Evolutionary conservation across 345 rosid genomes (phyloP).

Genomic region (Corymbia maculata): DNA sequence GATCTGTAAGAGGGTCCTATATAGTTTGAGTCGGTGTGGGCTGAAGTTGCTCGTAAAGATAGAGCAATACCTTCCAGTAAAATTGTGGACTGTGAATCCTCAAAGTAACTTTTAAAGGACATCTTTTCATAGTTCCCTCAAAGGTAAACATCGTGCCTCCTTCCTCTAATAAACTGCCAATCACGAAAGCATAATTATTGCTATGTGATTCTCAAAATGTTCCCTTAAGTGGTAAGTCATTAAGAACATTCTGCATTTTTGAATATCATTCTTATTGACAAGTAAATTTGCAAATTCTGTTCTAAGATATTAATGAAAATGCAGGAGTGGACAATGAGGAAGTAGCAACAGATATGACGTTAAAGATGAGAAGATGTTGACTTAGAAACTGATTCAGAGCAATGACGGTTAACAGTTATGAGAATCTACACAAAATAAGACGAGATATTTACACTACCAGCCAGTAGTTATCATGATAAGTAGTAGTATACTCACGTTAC

Average conservation of each 20-base stretch:
- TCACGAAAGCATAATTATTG: background rate
- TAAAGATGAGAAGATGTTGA: background rate
- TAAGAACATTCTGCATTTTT: background rate
- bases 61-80: constrained; percentile 70
- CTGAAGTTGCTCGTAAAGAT: background rate
- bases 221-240: background rate
- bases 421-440: background rate
- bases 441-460: background rate
- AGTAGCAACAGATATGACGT: no score
- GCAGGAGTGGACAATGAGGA: background rate
- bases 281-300: background rate
- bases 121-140: constrained; percentile 32
- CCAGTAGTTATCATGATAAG: background rate
- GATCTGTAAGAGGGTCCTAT: background rate
- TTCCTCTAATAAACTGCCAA: constrained; percentile 57
- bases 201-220: background rate
- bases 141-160: constrained; percentile 50
- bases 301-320: background rate
- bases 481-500: constrained; percentile 46
- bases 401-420: background rate
- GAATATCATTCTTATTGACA: background rate
- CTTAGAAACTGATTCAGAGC: background rate
- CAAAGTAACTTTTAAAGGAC: constrained; percentile 35
- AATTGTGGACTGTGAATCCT: constrained; percentile 71
- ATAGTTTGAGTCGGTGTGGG: background rate